A percentile compares a stretch with the other conserved stretches of the same genome.
Conservation (phyloP, 1,284 basidiomycete species). For the Heterobasidion annosum region DNA sequence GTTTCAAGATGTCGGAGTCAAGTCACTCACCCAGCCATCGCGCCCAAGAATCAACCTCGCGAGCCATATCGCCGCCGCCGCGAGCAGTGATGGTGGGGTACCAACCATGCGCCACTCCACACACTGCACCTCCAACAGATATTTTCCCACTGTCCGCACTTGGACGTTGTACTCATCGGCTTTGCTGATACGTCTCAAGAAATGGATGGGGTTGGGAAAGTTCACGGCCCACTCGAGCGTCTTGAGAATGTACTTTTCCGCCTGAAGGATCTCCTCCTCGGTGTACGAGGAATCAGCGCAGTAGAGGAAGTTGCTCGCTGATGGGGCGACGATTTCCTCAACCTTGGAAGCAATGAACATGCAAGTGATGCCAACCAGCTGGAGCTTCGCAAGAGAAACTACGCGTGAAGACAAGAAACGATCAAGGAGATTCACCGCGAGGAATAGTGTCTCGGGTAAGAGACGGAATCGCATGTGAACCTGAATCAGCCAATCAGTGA, state of each 20-base stretch:
- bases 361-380: constrained; percentile 91
- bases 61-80: constrained; percentile 90
- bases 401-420: constrained; percentile 89
- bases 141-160: constrained; percentile 88
- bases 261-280: constrained; percentile 84
- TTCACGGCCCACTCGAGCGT: constrained; percentile 89
- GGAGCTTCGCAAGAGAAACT: constrained; percentile 88
- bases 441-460: constrained; percentile 92
- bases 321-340: constrained; percentile 92
- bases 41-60: constrained; percentile 78
- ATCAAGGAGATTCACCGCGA: constrained; percentile 93
- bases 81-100: constrained; percentile 78
- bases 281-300: constrained; percentile 87
- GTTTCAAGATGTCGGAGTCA: background rate
- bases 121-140: constrained; percentile 84
- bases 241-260: constrained; percentile 89
- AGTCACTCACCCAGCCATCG: constrained; percentile 72
- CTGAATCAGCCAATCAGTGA: constrained; percentile 97
- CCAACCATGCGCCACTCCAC: constrained; percentile 83
- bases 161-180: constrained; percentile 95
- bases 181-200: constrained; percentile 87
- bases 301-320: constrained; percentile 80
- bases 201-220: constrained; percentile 93
- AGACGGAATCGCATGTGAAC: constrained; percentile 92
- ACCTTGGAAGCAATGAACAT: constrained; percentile 94